phyloP scores from a whole-genome alignment of 768 basidiomycete species.

The Leccinum ochraceum region DNA sequence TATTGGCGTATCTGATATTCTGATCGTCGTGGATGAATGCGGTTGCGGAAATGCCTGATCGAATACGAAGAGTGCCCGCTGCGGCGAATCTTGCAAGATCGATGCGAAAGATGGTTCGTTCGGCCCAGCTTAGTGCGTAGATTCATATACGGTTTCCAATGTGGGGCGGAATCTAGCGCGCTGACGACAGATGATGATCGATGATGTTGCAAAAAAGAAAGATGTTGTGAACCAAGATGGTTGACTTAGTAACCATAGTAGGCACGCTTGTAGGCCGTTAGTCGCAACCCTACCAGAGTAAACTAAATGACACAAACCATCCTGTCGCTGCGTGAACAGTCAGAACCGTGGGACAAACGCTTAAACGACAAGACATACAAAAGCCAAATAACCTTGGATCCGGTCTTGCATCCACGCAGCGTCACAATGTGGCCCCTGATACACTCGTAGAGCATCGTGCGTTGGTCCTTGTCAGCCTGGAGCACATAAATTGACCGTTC shows the following conservation, averaged over 20 bases:
- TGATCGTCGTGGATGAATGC: conserved; percentile 26
- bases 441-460: conserved; percentile 79
- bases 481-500: conserved; percentile 11
- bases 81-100: conserved; percentile 31
- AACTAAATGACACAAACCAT: conserved; percentile 42
- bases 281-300: conserved; percentile 12
- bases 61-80: conserved; percentile 20
- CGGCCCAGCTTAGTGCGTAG: conserved; percentile 23
- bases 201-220: conserved; percentile 23
- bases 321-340: conserved; percentile 46
- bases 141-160: conserved; percentile 29
- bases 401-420: conserved; percentile 87
- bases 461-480: conserved; percentile 85
- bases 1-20: conserved; percentile 25
- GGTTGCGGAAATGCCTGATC: conserved; percentile 25
- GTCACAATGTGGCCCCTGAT: conserved; percentile 88
- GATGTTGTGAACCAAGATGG: conserved; percentile 30
- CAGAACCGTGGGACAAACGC: conserved; percentile 2
- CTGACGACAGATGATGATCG: conserved; percentile 24
- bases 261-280: conserved; percentile 46
- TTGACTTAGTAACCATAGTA: conserved; percentile 57
- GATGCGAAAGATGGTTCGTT: conserved; percentile 30
- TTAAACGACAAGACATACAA: conserved; percentile 47
- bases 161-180: conserved; percentile 15
- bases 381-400: conserved; percentile 90